Base-by-base conservation (phyloP, 2,329 filamentous ascomycete genomes). In the Geoglossum cookeanum region DNA sequence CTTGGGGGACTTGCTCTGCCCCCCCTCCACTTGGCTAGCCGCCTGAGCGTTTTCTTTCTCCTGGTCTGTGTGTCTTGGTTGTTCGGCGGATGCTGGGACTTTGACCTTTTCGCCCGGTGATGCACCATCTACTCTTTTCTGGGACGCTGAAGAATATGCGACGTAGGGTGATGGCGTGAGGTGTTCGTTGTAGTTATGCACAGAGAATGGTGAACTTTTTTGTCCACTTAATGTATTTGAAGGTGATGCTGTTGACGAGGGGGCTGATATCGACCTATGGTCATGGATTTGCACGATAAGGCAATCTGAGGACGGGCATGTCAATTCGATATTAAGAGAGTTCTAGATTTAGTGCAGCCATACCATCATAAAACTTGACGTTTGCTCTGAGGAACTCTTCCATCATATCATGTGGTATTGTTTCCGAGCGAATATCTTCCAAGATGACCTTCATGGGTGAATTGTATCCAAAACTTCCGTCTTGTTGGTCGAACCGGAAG, bases 271-370 rank as follows among this genome's bases (percentile, higher is more conserved):
- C 0, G 84, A 81, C 64, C 85, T 87, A 72, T 95, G 87, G 67
- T 97, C 87, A 64, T 94, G 80, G n/a, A 97, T 75, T 68, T 94
- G 84, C 39, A 98, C 89, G 63, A 98, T 97, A 58, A 98, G 77
- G 66, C 91, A 95, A 35, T 79, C 75, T 78, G 58, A 37, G 39
- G 35, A 32, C 22, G 52, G 57, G 39, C 39, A 42, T 22, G 22
- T 22, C 49, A 17, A 51, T 22, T 33, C 30, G 47, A 44, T 27
- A 42, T 52, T 52, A 30, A 44, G 55, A 3, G 58, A 48, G 45
- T 29, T 53, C 48, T 33, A 52, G 39, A 22, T 30, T 35, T 29
- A 15, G 52, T 37, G 30, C 49, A 47, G 11, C 54, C 61, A 57
- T 70, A 76, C 86, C 89, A 68, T 97, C 90, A 67, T 97, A 98